These are phyloP conservation scores for Friedmanniomyces endolithicus DNA, from an alignment of 495 filamentous ascomycete species.

Conservation along the genomic window DNA sequence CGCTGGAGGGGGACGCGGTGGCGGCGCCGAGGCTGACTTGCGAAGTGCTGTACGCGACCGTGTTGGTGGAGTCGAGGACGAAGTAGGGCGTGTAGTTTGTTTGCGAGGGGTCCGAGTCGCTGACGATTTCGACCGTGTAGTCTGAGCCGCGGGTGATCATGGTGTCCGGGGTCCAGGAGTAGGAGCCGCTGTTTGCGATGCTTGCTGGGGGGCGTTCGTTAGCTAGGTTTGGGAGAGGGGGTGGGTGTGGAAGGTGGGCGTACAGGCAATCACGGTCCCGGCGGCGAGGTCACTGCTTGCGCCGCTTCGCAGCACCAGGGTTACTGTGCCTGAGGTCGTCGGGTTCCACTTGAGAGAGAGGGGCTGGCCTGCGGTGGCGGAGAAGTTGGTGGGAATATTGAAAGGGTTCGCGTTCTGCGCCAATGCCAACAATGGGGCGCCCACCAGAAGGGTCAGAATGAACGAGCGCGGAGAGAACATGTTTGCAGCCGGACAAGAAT, in stretches of 20 bases:
- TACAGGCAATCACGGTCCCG: conserved; percentile 43
- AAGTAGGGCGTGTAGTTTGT: conserved; percentile 52
- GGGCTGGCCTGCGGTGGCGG: conserved; percentile 39
- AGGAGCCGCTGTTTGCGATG: conserved; percentile 46
- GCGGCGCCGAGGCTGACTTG: conserved; percentile 28
- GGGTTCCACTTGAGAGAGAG: conserved; percentile 45
- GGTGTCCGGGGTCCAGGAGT: conserved; percentile 41
- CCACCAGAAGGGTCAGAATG: conserved; percentile 8
- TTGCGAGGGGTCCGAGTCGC: conserved; percentile 33
- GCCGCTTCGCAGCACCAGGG: conserved; percentile 43
- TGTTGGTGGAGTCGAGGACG: conserved; percentile 39
- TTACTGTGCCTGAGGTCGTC: conserved; percentile 41
- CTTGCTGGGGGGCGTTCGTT: conserved; percentile 30
- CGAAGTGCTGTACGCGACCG: conserved; percentile 25
- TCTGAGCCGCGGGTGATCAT: conserved; percentile 35
- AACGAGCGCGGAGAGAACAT: conserved; percentile 3
- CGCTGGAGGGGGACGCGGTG: not conserved
- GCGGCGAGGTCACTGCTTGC: conserved; percentile 32
- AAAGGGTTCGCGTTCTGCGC: conserved; percentile 39
- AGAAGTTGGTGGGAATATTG: conserved; percentile 35
- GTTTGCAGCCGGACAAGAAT: not conserved
- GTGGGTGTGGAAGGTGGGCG: conserved; percentile 24
- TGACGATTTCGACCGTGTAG: conserved; percentile 49
- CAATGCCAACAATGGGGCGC: conserved; percentile 13
- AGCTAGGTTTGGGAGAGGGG: not conserved